Conservation (phyloP, 352 stramenopile species). For the Phytophthora tentaculata region DNA sequence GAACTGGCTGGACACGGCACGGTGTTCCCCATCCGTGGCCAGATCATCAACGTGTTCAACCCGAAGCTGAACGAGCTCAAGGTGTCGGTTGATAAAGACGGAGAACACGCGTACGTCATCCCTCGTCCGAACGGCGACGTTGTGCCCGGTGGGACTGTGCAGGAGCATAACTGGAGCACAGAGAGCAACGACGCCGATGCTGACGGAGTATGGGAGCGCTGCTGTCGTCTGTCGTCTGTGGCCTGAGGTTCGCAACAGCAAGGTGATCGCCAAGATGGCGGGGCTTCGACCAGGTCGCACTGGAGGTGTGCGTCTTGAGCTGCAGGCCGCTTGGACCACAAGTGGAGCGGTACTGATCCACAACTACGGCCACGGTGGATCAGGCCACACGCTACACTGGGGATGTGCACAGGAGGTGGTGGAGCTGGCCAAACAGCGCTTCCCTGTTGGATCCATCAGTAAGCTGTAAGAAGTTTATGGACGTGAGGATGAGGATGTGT, state of each 20-base stretch:
- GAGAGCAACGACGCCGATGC: conserved; percentile 50
- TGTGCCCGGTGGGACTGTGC: conserved; percentile 65
- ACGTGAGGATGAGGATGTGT: too few relatives aligned
- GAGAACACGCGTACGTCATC: conserved; percentile 71
- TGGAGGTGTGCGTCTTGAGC: conserved; percentile 53
- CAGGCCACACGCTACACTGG: conserved; percentile 74
- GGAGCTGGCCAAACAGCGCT: conserved; percentile 36
- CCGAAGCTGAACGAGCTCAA: conserved; percentile 53
- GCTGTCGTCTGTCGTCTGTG: conserved; percentile 41
- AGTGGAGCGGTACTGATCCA: conserved; percentile 60
- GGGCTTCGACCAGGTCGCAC: conserved; percentile 55
- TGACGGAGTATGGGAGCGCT: conserved; percentile 58
- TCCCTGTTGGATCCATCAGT: not conserved
- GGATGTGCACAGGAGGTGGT: conserved; percentile 66
- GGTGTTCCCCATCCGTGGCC: conserved; percentile 63
- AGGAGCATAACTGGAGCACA: conserved; percentile 62
- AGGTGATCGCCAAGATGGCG: conserved; percentile 48
- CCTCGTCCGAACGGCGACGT: conserved; percentile 64
- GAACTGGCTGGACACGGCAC: conserved; percentile 50
- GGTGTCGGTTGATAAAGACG: conserved; percentile 37
- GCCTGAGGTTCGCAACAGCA: conserved; percentile 51
- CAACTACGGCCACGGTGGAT: conserved; percentile 74
- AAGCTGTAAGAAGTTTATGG: conserved; percentile 5
- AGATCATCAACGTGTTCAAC: conserved; percentile 69
- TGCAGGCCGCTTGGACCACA: conserved; percentile 38